phyloP scores from a whole-genome alignment of 129 eudicot species.

The Chrysanthemum seticuspe region DNA sequence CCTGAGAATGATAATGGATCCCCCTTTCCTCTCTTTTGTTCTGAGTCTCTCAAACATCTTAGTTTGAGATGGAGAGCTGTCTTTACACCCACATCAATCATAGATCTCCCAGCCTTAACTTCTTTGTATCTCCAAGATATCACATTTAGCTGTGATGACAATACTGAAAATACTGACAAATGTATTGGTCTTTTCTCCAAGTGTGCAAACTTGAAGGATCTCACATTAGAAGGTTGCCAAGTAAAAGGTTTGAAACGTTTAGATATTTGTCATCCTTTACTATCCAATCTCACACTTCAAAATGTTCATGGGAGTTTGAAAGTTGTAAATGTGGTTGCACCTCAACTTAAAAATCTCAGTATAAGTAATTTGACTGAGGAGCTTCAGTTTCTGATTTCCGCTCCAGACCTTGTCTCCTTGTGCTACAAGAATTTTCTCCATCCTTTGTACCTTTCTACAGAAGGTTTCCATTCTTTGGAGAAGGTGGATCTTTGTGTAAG shows the following conservation, averaged over 20 bases:
- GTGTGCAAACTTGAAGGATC: no score
- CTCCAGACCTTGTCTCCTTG: slow-evolving; percentile 15
- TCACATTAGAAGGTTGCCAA: neutral
- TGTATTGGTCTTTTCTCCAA: neutral
- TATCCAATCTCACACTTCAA: neutral
- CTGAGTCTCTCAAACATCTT: neutral
- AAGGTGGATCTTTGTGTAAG: neutral
- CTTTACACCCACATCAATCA: neutral
- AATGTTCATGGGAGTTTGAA: neutral
- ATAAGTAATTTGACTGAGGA: neutral
- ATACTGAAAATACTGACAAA: neutral
- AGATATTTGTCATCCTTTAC: neutral
- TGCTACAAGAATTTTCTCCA: neutral
- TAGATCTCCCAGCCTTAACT: neutral
- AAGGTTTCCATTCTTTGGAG: neutral
- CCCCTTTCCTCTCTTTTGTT: neutral
- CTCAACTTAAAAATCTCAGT: neutral
- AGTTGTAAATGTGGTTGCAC: neutral
- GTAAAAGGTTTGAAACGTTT: neutral
- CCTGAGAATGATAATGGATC: neutral
- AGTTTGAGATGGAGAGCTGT: neutral
- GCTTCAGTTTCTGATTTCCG: neutral
- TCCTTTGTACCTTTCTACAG: neutral
- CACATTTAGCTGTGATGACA: neutral
- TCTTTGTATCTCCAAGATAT: neutral